A percentile compares a stretch with the other conserved stretches of the same genome.
phyloP scores from a whole-genome alignment of 169 alveolate genomes.

The Neospora caninum region DNA sequence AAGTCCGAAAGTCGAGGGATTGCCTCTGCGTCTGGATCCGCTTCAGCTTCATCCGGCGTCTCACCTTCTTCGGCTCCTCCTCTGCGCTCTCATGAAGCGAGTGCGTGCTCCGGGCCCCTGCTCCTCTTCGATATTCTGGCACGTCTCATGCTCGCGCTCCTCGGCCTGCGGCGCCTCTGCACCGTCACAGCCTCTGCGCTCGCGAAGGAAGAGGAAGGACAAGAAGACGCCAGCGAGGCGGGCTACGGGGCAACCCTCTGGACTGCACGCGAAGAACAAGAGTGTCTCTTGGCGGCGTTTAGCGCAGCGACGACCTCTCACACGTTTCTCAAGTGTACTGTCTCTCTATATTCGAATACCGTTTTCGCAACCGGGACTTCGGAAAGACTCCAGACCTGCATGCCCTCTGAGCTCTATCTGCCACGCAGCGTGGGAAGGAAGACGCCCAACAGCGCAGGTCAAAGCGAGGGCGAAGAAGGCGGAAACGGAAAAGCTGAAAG shows the following conservation, averaged over 20 bases:
- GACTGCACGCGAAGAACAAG: background rate
- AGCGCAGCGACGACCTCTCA: constrained; percentile 31
- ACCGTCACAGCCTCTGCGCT: background rate
- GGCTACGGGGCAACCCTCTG: background rate
- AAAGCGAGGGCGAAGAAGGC: background rate
- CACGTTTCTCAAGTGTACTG: background rate
- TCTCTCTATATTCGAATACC: background rate
- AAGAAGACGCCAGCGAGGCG: background rate
- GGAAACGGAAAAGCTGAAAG: background rate
- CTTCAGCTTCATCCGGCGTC: background rate
- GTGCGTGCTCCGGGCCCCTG: constrained; percentile 13
- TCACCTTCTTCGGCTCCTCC: background rate
- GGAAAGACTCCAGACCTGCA: too few species aligned
- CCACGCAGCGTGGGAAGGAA: too few species aligned
- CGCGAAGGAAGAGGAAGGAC: background rate
- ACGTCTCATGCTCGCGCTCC: constrained; percentile 7
- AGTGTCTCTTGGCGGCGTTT: background rate
- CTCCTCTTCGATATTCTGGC: constrained; percentile 3
- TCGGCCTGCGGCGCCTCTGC: background rate
- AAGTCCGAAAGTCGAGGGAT: background rate
- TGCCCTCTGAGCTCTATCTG: too few species aligned
- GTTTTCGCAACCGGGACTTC: too few species aligned
- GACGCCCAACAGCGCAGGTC: background rate
- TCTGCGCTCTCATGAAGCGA: constrained; percentile 23
- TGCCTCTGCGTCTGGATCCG: background rate